A percentile compares a stretch with the other conserved stretches of the same genome.
Evolutionary conservation across 257 asterid species (phyloP).

Genomic region (Buddleja alternifolia): DNA sequence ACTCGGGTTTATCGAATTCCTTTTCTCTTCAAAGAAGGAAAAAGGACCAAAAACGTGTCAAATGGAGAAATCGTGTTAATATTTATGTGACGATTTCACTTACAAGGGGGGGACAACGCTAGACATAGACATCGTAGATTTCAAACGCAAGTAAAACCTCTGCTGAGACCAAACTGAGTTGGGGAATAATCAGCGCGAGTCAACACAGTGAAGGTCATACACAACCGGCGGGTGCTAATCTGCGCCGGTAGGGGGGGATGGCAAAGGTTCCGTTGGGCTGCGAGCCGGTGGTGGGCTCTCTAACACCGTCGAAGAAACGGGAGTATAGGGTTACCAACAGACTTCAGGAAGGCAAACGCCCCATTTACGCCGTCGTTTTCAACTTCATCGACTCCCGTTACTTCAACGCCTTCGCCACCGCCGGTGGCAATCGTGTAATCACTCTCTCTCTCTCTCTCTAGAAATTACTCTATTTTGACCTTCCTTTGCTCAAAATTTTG

Average conservation of each 20-base stretch:
- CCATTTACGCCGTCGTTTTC: slow-evolving; percentile 89
- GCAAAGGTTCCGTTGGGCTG: slow-evolving; percentile 72
- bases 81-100: too few relatives aligned
- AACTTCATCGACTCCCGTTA: slow-evolving; percentile 87
- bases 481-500: background rate
- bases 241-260: slow-evolving; percentile 36
- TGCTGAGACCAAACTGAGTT: slow-evolving; percentile 2
- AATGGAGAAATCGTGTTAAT: too few relatives aligned
- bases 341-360: slow-evolving; percentile 97
- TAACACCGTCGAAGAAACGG: slow-evolving; percentile 71
- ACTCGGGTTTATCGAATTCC: too few relatives aligned
- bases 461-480: too few relatives aligned
- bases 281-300: slow-evolving; percentile 84
- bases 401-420: slow-evolving; percentile 92
- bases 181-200: too few relatives aligned
- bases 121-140: background rate
- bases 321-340: slow-evolving; percentile 87
- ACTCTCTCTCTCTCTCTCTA: background rate
- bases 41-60: too few relatives aligned
- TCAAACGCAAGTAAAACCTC: slow-evolving; percentile 10
- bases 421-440: slow-evolving; percentile 86
- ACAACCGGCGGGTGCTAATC: background rate
- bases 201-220: background rate
- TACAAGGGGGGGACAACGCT: too few relatives aligned
- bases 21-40: too few relatives aligned